phyloP scores from a whole-genome alignment of 176 grass and related monocot species.

The Aegilops tauschii region DNA sequence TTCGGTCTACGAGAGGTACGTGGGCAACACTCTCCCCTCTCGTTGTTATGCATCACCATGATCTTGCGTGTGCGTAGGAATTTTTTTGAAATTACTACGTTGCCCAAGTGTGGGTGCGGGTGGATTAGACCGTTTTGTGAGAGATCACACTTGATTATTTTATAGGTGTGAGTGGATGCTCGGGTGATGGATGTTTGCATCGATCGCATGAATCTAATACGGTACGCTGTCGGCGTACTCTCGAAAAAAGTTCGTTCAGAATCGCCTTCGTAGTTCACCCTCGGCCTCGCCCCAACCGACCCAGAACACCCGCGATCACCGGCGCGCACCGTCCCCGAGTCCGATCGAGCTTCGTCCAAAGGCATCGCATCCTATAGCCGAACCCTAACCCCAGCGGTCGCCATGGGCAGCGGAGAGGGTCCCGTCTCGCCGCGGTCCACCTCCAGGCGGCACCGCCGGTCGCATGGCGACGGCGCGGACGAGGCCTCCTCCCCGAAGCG shows the following conservation, averaged over 20 bases:
- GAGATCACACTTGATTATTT: too few relatives aligned
- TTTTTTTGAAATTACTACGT: too few relatives aligned
- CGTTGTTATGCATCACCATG: too few relatives aligned
- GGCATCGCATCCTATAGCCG: neutral
- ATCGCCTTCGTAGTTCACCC: neutral
- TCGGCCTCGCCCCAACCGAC: neutral
- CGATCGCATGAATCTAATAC: too few relatives aligned
- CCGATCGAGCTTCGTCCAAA: neutral
- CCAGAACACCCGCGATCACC: neutral
- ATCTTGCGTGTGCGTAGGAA: too few relatives aligned
- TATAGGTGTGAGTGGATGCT: too few relatives aligned
- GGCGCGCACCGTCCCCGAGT: neutral
- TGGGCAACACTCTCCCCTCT: too few relatives aligned
- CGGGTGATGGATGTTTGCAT: too few relatives aligned
- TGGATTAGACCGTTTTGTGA: too few relatives aligned
- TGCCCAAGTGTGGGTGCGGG: too few relatives aligned
- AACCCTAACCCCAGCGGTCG: neutral
- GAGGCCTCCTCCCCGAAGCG: slow-evolving; percentile 51
- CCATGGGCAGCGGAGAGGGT: neutral
- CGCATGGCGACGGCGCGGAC: neutral
- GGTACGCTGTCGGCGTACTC: too few relatives aligned
- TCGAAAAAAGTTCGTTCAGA: neutral
- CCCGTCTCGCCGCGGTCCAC: neutral
- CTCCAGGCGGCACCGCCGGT: neutral
- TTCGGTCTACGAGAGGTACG: too few relatives aligned